Conservation (phyloP, 2,329 filamentous ascomycete genomes). For the Colletotrichum acutatum region DNA sequence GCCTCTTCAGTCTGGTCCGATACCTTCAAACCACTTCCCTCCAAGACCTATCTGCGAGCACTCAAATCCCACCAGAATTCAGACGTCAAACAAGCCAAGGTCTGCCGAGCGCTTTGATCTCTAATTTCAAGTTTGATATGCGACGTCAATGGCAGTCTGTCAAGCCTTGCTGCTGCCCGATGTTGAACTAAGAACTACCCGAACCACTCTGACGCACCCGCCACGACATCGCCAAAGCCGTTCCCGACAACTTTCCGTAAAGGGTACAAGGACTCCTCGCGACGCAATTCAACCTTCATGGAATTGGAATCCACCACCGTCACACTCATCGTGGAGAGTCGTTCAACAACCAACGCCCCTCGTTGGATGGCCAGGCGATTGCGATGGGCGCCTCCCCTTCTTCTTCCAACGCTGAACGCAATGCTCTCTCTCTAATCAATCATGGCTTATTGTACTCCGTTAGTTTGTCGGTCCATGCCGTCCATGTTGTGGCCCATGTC, state of each 20-base stretch:
- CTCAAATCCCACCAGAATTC: neutral
- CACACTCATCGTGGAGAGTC: conserved; percentile 19
- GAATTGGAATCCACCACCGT: conserved; percentile 22
- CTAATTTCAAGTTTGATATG: conserved; percentile 18
- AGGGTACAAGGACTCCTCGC: neutral
- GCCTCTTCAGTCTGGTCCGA: conserved; percentile 6
- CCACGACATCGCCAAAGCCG: conserved; percentile 1
- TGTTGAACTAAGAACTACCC: neutral
- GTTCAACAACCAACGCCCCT: neutral
- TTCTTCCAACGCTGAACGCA: neutral
- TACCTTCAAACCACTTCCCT: neutral
- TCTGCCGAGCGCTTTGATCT: conserved; percentile 13
- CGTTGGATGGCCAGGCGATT: conserved; percentile 5
- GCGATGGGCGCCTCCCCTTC: conserved; percentile 1
- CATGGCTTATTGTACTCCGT: conserved; percentile 10
- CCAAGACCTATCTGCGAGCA: neutral
- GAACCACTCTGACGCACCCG: neutral
- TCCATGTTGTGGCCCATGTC: neutral
- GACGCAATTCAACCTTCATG: neutral
- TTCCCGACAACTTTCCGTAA: neutral
- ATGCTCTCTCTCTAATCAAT: neutral
- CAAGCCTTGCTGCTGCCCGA: conserved; percentile 7
- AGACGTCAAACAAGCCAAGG: conserved; percentile 16
- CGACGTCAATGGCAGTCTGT: conserved; percentile 12
- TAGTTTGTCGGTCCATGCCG: conserved; percentile 14